Percentiles rank a stretch among this genome's conserved stretches.
These are phyloP conservation scores for Elsinoe perseae DNA, from an alignment of 2,329 filamentous ascomycete species.

Conservation along the genomic window DNA sequence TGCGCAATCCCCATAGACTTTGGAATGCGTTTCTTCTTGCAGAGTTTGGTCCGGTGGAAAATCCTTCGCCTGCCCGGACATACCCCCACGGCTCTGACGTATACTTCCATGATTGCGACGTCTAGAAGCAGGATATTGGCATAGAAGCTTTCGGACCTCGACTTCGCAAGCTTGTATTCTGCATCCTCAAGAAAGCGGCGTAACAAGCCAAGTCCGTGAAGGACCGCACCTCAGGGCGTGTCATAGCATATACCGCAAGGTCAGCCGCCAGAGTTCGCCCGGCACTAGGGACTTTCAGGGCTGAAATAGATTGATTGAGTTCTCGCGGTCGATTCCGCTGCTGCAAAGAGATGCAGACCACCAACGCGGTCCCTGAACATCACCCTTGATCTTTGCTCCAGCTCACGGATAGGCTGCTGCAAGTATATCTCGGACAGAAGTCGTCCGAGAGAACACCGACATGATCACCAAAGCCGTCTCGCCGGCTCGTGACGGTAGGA, in stretches of 20 bases:
- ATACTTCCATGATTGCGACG: not conserved
- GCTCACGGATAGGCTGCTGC: not conserved
- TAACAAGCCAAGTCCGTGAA: not conserved
- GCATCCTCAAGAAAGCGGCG: not conserved
- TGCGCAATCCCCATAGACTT: conserved; percentile 5
- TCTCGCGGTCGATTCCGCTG: not conserved
- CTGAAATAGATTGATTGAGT: not conserved
- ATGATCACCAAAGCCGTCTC: not conserved
- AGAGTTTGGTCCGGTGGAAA: conserved; percentile 3
- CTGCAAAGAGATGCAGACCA: not conserved
- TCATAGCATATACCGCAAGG: too few relatives aligned
- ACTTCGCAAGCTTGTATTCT: not conserved
- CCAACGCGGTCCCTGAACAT: not conserved
- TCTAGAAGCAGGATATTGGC: not conserved
- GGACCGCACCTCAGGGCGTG: not conserved
- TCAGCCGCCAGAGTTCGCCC: not conserved
- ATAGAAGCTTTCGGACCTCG: not conserved
- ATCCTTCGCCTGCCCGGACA: conserved; percentile 9
- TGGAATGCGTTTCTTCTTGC: not conserved
- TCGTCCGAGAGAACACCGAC: conserved; percentile 1
- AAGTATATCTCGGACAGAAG: not conserved
- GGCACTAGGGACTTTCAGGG: not conserved
- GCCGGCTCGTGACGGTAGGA: not conserved
- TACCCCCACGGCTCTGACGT: not conserved
- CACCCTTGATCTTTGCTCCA: not conserved